Percentiles rank a stretch among this genome's conserved stretches.
Conservation (phyloP, 2,329 filamentous ascomycete genomes). For the Verticillium nubilum region DNA sequence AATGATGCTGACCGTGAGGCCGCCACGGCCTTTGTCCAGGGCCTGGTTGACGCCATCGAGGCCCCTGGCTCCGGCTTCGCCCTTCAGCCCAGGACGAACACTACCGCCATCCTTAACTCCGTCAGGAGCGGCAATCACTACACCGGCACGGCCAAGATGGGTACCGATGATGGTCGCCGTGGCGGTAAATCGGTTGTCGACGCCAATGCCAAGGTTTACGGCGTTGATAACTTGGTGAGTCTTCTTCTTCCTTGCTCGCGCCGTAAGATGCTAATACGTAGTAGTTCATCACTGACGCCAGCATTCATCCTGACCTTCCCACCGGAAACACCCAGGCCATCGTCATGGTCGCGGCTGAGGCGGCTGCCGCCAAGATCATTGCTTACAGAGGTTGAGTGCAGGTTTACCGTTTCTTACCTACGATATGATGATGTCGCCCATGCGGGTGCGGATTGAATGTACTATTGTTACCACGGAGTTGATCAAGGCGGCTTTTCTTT, state of each 20-base stretch:
- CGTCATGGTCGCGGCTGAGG: slow-evolving; percentile 20
- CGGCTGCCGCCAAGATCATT: slow-evolving; percentile 16
- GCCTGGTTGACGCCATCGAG: slow-evolving; percentile 16
- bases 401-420: no score
- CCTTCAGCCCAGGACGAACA: slow-evolving; percentile 15
- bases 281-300: slow-evolving; percentile 18
- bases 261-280: no score
- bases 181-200: slow-evolving; percentile 23
- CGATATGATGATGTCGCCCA: no score
- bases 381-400: neutral
- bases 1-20: slow-evolving; percentile 23
- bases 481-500: no score
- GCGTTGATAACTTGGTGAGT: slow-evolving; percentile 18
- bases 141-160: slow-evolving; percentile 24
- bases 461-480: no score
- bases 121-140: slow-evolving; percentile 22
- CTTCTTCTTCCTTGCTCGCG: slow-evolving; percentile 6
- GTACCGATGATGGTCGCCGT: slow-evolving; percentile 16
- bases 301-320: slow-evolving; percentile 23
- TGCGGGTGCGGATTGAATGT: no score
- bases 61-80: slow-evolving; percentile 10
- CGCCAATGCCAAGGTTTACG: slow-evolving; percentile 23
- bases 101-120: slow-evolving; percentile 16
- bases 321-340: slow-evolving; percentile 19
- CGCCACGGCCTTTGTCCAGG: slow-evolving; percentile 18